These are phyloP conservation scores for Ceratocystis lukuohia DNA, from an alignment of 2,329 filamentous ascomycete species.

Conservation along the genomic window DNA sequence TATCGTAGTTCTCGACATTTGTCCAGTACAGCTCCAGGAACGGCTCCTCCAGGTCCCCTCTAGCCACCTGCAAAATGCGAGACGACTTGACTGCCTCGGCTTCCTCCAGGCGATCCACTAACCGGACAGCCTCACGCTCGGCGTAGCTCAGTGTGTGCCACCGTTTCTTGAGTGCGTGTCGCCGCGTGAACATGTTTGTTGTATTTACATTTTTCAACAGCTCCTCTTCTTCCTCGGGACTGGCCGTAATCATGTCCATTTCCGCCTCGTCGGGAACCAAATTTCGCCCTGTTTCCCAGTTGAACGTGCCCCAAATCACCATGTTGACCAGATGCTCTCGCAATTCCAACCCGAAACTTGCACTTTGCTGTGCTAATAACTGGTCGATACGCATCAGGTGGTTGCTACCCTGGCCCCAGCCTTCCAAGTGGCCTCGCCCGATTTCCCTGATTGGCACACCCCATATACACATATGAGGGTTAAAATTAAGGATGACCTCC, in stretches of 20 bases:
- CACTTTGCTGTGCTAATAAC: constrained; percentile 43
- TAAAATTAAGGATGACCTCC: constrained; percentile 20
- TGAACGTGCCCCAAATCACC: constrained; percentile 49
- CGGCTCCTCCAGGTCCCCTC: background rate
- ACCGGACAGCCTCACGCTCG: constrained; percentile 29
- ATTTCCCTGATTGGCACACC: constrained; percentile 40
- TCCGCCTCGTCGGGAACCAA: constrained; percentile 38
- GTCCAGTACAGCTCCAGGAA: constrained; percentile 13
- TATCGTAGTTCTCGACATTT: constrained; percentile 17
- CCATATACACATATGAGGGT: constrained; percentile 32
- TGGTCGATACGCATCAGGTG: constrained; percentile 38
- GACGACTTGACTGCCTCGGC: constrained; percentile 23
- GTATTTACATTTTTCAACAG: constrained; percentile 26
- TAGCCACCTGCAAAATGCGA: constrained; percentile 1
- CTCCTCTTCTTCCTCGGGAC: constrained; percentile 30
- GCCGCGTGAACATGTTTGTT: constrained; percentile 31
- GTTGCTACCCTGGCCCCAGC: constrained; percentile 37
- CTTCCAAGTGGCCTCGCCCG: constrained; percentile 41
- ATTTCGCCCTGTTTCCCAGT: constrained; percentile 39
- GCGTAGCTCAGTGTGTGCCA: constrained; percentile 29
- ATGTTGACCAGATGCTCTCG: constrained; percentile 42
- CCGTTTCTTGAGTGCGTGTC: constrained; percentile 34
- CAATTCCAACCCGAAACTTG: constrained; percentile 39
- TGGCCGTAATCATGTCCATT: constrained; percentile 32
- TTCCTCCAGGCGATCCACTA: constrained; percentile 22